Evolutionary conservation across 352 stramenopile species (phyloP).

Genomic region (Phytopythium ostracodes): DNA sequence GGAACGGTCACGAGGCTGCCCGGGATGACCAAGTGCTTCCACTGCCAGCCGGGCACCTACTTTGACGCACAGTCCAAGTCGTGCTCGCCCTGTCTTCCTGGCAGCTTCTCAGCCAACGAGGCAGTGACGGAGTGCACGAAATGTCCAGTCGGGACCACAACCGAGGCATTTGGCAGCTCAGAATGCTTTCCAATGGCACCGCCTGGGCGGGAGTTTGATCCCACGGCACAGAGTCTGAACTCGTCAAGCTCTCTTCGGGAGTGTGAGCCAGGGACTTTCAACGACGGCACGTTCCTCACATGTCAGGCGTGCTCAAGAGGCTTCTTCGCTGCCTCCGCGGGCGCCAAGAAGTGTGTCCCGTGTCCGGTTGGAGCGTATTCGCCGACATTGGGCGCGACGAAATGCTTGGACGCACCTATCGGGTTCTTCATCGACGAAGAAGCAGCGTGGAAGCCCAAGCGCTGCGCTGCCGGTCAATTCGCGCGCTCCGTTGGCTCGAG

Average conservation of each 20-base stretch:
- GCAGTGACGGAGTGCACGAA: slow-evolving; percentile 23
- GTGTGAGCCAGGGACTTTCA: slow-evolving; percentile 34
- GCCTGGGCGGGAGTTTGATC: slow-evolving; percentile 17
- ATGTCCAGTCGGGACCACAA: slow-evolving; percentile 25
- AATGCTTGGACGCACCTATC: slow-evolving; percentile 23
- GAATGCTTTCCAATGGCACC: slow-evolving; percentile 18
- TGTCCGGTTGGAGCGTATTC: slow-evolving; percentile 37
- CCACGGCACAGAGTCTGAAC: neutral
- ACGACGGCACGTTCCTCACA: slow-evolving; percentile 22
- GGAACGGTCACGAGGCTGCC: slow-evolving; percentile 30
- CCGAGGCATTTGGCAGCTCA: slow-evolving; percentile 25
- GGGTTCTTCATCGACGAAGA: slow-evolving; percentile 31
- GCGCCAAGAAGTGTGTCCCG: slow-evolving; percentile 16
- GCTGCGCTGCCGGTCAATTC: slow-evolving; percentile 27
- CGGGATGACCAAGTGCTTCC: slow-evolving; percentile 30
- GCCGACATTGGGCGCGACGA: slow-evolving; percentile 12
- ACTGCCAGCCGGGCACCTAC: slow-evolving; percentile 36
- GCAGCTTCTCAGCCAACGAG: slow-evolving; percentile 22
- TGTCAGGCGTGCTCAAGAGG: slow-evolving; percentile 32
- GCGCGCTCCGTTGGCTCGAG: slow-evolving; percentile 15
- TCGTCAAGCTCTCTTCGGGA: neutral
- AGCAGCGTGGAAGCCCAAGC: slow-evolving; percentile 21
- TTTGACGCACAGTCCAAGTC: slow-evolving; percentile 21
- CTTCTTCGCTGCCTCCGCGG: slow-evolving; percentile 14
- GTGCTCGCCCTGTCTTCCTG: slow-evolving; percentile 31